Base-by-base conservation (phyloP, 1,284 basidiomycete genomes). In the Moesziomyces sp. region DNA sequence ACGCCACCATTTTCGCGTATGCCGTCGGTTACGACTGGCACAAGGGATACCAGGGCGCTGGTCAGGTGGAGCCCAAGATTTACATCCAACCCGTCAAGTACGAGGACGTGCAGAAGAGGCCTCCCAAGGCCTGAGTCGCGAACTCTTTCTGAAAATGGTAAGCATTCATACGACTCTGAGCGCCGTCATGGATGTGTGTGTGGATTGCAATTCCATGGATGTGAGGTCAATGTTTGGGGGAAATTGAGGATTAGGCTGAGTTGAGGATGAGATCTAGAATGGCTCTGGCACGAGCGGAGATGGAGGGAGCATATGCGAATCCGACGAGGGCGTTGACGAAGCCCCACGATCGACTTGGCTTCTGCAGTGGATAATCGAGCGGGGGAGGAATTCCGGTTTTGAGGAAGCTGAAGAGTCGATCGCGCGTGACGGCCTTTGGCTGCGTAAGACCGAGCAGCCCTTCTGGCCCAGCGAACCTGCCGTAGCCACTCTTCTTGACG, bases 401-500 rank as follows among this genome's bases (percentile, higher is more conserved):
- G 46, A 96, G 86, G 38, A 90, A 80, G 46, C 89, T 89, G 73
- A 94, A 93, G 87, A 91, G 92, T 47, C 91, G 88, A 85, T 99
- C 96, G 42, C 89, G 87, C 44, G 93, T 90, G 50, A 98, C 89
- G 16, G 91, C 91, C 82, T 99, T 98, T 49, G 91, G 87, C 79
- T 92, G 92, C 46, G 93, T 95, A 48, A 99, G 85, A 4, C 91
- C 87, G 35, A 93, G 89, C 42, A 99, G 87, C 24, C 96, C 96
- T 86, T 99, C 96, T 0, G 92, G 91, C 11, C 96, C 96, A 64
- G 52, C 78, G 50, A 79, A 75, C 26, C 64, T 44, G 35, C 59
- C 71, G 52, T 77, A 80, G 2, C 79, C 81, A 9, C 69, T 74
- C 50, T 76, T 65, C 85, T 97, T 98, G 52, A 89, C 88, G 35